Base-by-base conservation (phyloP, 371 early-diverging fungal species). In the Nematocida ausubeli region DNA sequence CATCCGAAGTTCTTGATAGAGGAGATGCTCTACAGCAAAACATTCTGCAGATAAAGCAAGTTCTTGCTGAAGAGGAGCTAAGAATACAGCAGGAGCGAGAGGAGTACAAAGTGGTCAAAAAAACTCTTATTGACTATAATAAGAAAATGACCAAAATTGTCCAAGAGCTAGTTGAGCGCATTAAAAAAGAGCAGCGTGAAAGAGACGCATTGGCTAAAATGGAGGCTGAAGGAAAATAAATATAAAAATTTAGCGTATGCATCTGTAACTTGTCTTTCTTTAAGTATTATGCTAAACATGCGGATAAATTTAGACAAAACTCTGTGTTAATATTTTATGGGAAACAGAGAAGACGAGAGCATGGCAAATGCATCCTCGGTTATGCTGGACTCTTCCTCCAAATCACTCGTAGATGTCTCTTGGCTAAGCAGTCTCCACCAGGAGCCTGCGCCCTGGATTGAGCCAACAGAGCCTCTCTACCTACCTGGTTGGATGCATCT, bases 321-420 rank as follows among this genome's bases (percentile, higher is more conserved):
- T 9, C 19, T 14, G 9, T 9, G 47, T 14, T 44, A 26, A 22
- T 64, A 44, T 24, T 44, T 22, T 37, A 40, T 54, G 37, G 35
- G 26, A 12, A 30, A 14, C 19, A 24, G 19, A 3, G 19, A 24
- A 4, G 67, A 66, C 39, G 67, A 66, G 47, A 35, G 26, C 16
- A 19, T 5, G 14, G 19, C 5, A n/a, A 35, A 28, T 22, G 7
- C 26, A 6, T 66, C 66, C 32, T 64, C 49, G 14, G 22, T 22
- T 32, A 40, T 64, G 2, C 5, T 47, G 32, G 65, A 64, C 16
- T 63, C 55, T 7, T 75, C 78, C 30, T 75, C 78, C 5, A 16
- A 42, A n/a, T 75, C 78, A 9, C 78, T 75, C 19, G n/a, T 54
- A 19, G 78, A 75, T 58, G 40, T 75, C 0, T 75, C 78, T 32